phyloP scores from a whole-genome alignment of 805 yeast genomes.

The Ogataea pini region DNA sequence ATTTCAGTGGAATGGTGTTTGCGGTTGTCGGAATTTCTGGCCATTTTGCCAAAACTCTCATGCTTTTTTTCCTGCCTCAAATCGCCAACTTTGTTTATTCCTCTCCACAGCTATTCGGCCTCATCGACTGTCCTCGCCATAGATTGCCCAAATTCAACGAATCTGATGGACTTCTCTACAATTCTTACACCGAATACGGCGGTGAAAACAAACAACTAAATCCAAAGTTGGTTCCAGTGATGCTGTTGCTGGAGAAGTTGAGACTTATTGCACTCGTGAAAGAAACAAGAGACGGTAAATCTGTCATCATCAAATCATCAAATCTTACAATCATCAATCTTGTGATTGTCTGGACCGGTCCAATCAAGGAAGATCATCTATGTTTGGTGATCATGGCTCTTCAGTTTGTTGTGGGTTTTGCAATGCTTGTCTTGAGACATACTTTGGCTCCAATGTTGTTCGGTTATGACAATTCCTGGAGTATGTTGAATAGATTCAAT shows the following conservation, averaged over 20 bases:
- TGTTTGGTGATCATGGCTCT: slow-evolving; percentile 58
- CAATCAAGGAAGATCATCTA: slow-evolving; percentile 78
- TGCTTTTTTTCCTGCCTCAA: slow-evolving; percentile 87
- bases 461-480: slow-evolving; percentile 78
- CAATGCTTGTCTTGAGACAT: slow-evolving; percentile 74
- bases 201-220: slow-evolving; percentile 28
- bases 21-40: slow-evolving; percentile 96
- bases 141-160: slow-evolving; percentile 78
- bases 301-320: slow-evolving; percentile 47
- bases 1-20: slow-evolving; percentile 97
- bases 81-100: slow-evolving; percentile 87
- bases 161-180: slow-evolving; percentile 70
- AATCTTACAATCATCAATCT: slow-evolving; percentile 89
- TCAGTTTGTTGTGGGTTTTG: slow-evolving; percentile 68
- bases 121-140: slow-evolving; percentile 95
- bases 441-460: slow-evolving; percentile 81
- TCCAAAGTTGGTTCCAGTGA: slow-evolving; percentile 32
- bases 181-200: slow-evolving; percentile 56
- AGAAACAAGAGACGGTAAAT: slow-evolving; percentile 29
- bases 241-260: slow-evolving; percentile 49
- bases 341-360: slow-evolving; percentile 83
- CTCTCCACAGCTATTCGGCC: slow-evolving; percentile 83
- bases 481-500: slow-evolving; percentile 34
- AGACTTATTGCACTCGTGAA: slow-evolving; percentile 48
- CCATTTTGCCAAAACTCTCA: slow-evolving; percentile 90